Evolutionary conservation across 2,329 filamentous ascomycete species (phyloP).

Genomic region (Talaromyces sp.): DNA sequence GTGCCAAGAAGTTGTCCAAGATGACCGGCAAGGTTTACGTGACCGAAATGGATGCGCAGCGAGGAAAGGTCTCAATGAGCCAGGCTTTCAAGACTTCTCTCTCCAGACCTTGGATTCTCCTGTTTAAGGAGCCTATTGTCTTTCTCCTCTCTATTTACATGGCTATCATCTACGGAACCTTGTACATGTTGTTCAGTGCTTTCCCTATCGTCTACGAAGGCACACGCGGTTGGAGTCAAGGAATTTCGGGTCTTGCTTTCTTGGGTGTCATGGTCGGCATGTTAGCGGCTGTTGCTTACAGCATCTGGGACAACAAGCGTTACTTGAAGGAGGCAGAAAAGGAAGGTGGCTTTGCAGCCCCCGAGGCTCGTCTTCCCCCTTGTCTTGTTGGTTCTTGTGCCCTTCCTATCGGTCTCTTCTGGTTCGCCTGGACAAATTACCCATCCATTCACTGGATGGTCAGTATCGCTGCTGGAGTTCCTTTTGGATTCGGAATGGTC

Average conservation of each 20-base stretch:
- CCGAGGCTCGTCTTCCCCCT: constrained; percentile 54
- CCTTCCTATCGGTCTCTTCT: constrained; percentile 57
- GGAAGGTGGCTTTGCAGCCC: constrained; percentile 57
- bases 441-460: constrained; percentile 40
- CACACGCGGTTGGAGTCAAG: constrained; percentile 46
- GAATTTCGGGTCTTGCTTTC: constrained; percentile 48
- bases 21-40: constrained; percentile 49
- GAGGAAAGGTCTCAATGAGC: constrained; percentile 40
- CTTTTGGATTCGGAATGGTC: constrained; percentile 44
- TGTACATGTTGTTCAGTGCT: constrained; percentile 53
- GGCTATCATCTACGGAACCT: constrained; percentile 50
- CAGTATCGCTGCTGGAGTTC: constrained; percentile 34
- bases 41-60: constrained; percentile 39
- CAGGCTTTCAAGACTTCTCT: constrained; percentile 48
- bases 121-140: constrained; percentile 52
- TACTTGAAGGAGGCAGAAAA: constrained; percentile 41
- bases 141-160: constrained; percentile 50
- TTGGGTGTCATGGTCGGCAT: constrained; percentile 47
- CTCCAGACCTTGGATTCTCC: constrained; percentile 47
- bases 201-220: constrained; percentile 50
- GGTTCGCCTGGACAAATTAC: constrained; percentile 59
- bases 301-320: constrained; percentile 41
- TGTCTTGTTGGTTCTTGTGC: constrained; percentile 48
- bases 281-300: constrained; percentile 39
- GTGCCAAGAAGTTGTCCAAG: constrained; percentile 48